Base-by-base conservation (phyloP, 306 rosid species). In the Sesbania bispinosa region DNA sequence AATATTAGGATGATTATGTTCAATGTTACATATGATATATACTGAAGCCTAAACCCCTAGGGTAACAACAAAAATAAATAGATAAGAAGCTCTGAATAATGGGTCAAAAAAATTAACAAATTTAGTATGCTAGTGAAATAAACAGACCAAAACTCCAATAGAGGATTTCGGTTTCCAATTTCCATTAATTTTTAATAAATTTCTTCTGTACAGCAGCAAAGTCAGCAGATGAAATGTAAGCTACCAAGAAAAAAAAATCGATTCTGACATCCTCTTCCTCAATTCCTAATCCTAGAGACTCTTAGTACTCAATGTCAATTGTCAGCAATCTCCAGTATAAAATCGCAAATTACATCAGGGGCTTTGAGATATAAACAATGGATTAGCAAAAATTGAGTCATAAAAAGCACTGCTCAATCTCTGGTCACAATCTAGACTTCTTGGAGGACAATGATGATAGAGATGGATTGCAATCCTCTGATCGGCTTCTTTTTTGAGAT, bases 371-470 rank as follows among this genome's bases (percentile, higher is more conserved):
- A 75, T 60, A 48, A 63, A 71, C 71, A 62, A 59, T n/a, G n/a
- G n/a, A n/a, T 66, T 21, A 59, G 48, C 77, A 75, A 61, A 73
- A 76, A 14, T 62, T 75, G 77, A 77, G 53, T 73, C 51, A 63
- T 14, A 9, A 43, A 26, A 11, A 19, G 8, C 50, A 33, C 48
- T 60, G 36, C 51, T 74, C 42, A 80, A n/a, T n/a, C n/a, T n/a
- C n/a, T n/a, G n/a, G n/a, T 11, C 64, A 62, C 27, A 82, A 42
- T 75, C 83, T 84, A n/a, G 86, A 83, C 63, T 85, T 90, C 87
- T 90, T 90, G 5, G 81, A 54, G 2, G 76, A 55, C 9, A 54
- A 48, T 2, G 29, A n/a, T 1, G 79, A 51, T 11, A 67, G 29
- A 13, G 76, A 64, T 14, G 71, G 39, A 62, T 5, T 32, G 20